Conservation (phyloP, 2,329 filamentous ascomycete genomes). For the Grosmannia clavigera region DNA sequence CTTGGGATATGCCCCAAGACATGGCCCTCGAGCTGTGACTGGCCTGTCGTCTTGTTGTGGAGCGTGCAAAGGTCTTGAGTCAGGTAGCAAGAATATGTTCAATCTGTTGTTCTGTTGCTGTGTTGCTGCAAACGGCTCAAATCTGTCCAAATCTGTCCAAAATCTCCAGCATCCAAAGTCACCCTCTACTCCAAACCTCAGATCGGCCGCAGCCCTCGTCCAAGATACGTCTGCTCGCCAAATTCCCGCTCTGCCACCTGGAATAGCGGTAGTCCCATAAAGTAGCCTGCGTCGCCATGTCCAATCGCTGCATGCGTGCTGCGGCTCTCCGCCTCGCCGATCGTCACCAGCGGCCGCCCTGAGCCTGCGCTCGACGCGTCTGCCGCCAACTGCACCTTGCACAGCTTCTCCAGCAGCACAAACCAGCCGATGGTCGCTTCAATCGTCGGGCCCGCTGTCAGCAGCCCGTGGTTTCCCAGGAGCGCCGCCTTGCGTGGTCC, state of each 20-base stretch:
- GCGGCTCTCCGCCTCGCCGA: constrained; percentile 13
- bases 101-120: not conserved
- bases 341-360: constrained; percentile 24
- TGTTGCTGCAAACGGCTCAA: too few species aligned
- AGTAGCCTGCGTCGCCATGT: constrained; percentile 11
- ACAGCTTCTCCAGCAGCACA: constrained; percentile 35
- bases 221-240: constrained; percentile 15
- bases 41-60: too few species aligned
- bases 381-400: constrained; percentile 36
- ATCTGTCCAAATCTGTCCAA: too few species aligned
- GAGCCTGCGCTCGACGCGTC: constrained; percentile 48
- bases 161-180: too few species aligned
- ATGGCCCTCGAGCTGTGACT: not conserved
- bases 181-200: not conserved
- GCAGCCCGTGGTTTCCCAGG: constrained; percentile 41
- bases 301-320: constrained; percentile 14
- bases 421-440: constrained; percentile 44
- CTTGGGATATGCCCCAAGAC: not conserved
- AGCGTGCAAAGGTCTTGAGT: too few species aligned
- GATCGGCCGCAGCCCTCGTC: constrained; percentile 10
- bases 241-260: constrained; percentile 17
- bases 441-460: constrained; percentile 36
- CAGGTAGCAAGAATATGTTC: too few species aligned
- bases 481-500: constrained; percentile 39
- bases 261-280: constrained; percentile 16